Percentiles rank a stretch among this genome's conserved stretches.
phyloP scores from a whole-genome alignment of 2,329 filamentous ascomycete genomes.

The Zasmidium citrigriseum region DNA sequence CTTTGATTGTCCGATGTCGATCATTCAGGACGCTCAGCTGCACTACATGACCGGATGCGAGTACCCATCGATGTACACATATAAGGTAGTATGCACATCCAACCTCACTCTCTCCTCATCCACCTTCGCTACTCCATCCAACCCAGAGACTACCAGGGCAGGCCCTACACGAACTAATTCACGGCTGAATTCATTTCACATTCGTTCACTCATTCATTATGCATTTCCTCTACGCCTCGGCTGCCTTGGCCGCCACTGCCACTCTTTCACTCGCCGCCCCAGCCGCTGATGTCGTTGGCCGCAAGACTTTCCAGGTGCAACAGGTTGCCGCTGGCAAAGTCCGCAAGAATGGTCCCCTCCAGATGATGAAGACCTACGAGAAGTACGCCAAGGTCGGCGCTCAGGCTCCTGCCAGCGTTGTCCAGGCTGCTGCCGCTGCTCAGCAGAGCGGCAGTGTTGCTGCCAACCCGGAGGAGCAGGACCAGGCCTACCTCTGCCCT shows the following conservation, averaged over 20 bases:
- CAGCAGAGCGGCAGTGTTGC: slow-evolving; percentile 40
- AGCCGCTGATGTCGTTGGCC: slow-evolving; percentile 23
- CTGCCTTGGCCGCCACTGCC: slow-evolving; percentile 33
- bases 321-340: slow-evolving; percentile 33
- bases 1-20: slow-evolving; percentile 28
- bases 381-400: slow-evolving; percentile 39
- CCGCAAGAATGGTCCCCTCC: slow-evolving; percentile 40
- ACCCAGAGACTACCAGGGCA: slow-evolving; percentile 7
- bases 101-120: background rate
- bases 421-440: slow-evolving; percentile 36
- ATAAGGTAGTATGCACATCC: slow-evolving; percentile 5
- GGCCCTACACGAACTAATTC: slow-evolving; percentile 10
- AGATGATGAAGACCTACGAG: slow-evolving; percentile 42
- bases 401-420: slow-evolving; percentile 28
- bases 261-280: slow-evolving; percentile 32
- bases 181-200: slow-evolving; percentile 6
- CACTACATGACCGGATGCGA: background rate
- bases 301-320: slow-evolving; percentile 29
- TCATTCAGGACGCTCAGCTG: slow-evolving; percentile 13
- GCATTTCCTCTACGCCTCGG: slow-evolving; percentile 28
- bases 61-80: slow-evolving; percentile 6
- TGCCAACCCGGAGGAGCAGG: slow-evolving; percentile 41
- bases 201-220: slow-evolving; percentile 27
- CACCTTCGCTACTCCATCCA: slow-evolving; percentile 6
- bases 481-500: slow-evolving; percentile 49